Evolutionary conservation across 2,329 filamentous ascomycete species (phyloP), one percentile per base, ranked within the genome.

Genomic region (Phaeosphaeriaceae sp.): DNA sequence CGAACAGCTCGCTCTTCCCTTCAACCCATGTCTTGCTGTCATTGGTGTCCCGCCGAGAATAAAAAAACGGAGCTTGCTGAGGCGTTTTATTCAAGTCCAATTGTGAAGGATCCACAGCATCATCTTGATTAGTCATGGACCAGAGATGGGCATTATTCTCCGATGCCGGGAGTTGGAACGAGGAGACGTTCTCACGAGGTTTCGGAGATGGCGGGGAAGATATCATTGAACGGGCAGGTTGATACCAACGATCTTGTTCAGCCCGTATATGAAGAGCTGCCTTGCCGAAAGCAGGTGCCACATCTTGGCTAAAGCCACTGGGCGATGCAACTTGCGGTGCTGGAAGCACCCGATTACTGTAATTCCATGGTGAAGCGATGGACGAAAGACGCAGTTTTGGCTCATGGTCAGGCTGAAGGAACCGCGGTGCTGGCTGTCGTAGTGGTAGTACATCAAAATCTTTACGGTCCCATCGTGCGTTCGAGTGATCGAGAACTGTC

Each of bases 401-500:
- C 27, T 73, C 56, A 51, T 73, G 66, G 20, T 57, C 27, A 3
- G 71, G 68, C 40, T 76, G 64, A 25, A 76, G 56, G 48, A 67
- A 70, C 6, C 54, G 57, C 7, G 71, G 70, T 3, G 44, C 46
- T n/a, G 60, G 25, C 31, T 54, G 48, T 42, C 36, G 40, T 13
- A 53, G 48, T 21, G 50, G 55, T 27, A 41, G 24, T 24, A 58
- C 49, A 19, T 64, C 60, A 27, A 69, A 71, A 33, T 73, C 69
- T 25, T 55, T 59, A 7, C 54, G 42, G 7, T 51, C 60, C 70
- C 70, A 70, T 10, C 53, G 48, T 7, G 69, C 65, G 20, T 70
- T 68, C 42, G 59, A 48, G n/a, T 73, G 68, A 33, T 65, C 53
- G 13, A 75, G 50, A 2, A 75, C 52, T 10, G 66, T 56, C 54